phyloP scores from a whole-genome alignment of 495 filamentous ascomycete species.

The Penicillium canariense region DNA sequence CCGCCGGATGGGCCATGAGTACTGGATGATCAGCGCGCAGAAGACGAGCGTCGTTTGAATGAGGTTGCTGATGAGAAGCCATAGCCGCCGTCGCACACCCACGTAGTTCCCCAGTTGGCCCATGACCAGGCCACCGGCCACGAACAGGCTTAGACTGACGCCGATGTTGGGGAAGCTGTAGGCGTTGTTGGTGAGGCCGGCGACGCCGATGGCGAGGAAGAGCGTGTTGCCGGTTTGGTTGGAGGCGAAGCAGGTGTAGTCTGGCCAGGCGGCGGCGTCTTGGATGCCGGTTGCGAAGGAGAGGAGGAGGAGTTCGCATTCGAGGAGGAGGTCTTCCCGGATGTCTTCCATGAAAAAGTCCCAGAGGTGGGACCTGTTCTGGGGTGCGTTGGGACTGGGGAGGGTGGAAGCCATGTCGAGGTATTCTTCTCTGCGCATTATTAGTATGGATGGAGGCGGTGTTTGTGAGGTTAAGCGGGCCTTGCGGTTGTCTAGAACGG shows the following conservation, averaged over 20 bases:
- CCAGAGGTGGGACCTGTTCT: neutral
- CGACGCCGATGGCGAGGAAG: slow-evolving; percentile 51
- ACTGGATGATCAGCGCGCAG: slow-evolving; percentile 47
- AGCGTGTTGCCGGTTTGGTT: slow-evolving; percentile 67
- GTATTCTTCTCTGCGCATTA: no score
- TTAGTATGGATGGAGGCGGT: no score
- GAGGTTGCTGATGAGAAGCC: slow-evolving; percentile 51
- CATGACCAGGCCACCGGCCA: slow-evolving; percentile 50
- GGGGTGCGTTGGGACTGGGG: neutral
- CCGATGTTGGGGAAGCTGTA: slow-evolving; percentile 49
- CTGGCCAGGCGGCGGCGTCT: slow-evolving; percentile 60
- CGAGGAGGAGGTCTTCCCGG: slow-evolving; percentile 21
- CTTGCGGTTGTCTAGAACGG: no score
- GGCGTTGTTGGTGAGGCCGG: slow-evolving; percentile 39
- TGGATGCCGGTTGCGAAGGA: slow-evolving; percentile 47
- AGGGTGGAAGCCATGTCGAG: neutral
- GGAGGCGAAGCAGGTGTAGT: slow-evolving; percentile 62
- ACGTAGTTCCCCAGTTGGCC: slow-evolving; percentile 56
- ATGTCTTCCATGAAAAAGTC: slow-evolving; percentile 17
- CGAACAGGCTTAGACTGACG: slow-evolving; percentile 52
- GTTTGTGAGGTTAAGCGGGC: no score
- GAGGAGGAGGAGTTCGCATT: slow-evolving; percentile 34
- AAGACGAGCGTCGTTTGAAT: slow-evolving; percentile 56
- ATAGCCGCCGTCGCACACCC: slow-evolving; percentile 48
- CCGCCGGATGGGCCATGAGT: slow-evolving; percentile 28